phyloP scores from a whole-genome alignment of 2,329 filamentous ascomycete genomes.

The Blastomyces emzantsi region DNA sequence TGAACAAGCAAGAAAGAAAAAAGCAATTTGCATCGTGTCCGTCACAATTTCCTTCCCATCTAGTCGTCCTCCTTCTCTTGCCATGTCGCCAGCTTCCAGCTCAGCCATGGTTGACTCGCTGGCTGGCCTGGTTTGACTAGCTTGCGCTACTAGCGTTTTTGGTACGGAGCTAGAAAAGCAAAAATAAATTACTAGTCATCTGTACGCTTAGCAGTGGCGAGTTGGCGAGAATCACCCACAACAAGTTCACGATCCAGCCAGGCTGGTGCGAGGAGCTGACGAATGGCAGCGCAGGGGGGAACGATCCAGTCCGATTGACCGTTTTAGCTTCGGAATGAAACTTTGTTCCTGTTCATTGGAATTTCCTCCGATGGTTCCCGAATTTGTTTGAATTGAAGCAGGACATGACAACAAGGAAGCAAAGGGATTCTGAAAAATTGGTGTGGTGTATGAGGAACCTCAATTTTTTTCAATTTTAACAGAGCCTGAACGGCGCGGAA shows the following conservation, averaged over 20 bases:
- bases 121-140: neutral
- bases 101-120: neutral
- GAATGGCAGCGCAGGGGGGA: neutral
- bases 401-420: neutral
- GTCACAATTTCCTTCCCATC: neutral
- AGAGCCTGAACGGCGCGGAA: neutral
- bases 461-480: neutral
- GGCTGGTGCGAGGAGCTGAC: neutral
- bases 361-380: too few species aligned
- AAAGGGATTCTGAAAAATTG: neutral
- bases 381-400: neutral
- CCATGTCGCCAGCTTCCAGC: neutral
- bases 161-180: neutral
- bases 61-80: too few species aligned
- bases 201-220: neutral
- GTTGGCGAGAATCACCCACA: neutral
- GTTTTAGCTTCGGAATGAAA: neutral
- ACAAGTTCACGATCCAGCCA: neutral
- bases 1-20: neutral
- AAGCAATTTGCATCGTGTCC: neutral
- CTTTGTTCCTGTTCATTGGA: too few species aligned
- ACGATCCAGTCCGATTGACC: neutral
- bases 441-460: neutral
- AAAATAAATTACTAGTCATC: neutral
- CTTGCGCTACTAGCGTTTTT: neutral